Base-by-base conservation (phyloP, 2,329 filamentous ascomycete genomes). In the Alternaria triticimaculans region DNA sequence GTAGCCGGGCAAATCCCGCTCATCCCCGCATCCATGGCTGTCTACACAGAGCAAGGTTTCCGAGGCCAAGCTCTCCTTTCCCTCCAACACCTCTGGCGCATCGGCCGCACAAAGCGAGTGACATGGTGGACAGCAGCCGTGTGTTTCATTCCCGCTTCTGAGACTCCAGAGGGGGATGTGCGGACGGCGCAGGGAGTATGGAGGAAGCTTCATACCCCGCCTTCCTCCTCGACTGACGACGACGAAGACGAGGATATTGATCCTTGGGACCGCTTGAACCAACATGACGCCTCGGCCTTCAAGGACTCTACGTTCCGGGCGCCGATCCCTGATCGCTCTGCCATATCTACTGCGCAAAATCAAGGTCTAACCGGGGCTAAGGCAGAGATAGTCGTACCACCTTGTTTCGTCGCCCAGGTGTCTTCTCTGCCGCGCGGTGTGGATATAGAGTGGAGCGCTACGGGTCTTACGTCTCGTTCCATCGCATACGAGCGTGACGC, bases 1-100 rank as follows among this genome's bases (percentile, higher is more conserved):
- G 85, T 97, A 37, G 94, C 96, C 0, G 96, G 96, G 0, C 96
- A 98, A 80, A 97, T 99, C 54, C 93, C 95, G 2, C 86, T 99
- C 4, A 81, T 95, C 6, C 94, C 96, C 0, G 87, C 89, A 5
- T 90, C 87, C 5, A 98, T 98, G 95, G 73, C 80, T 3, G 78
- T 92, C 2, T 72, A 85, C 54, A 67, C 60, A 6, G 65, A 71
- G 1, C 59, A 44, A 7, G 80, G 80, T 6, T 87, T 89, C 66
- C 76, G 79, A 30, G 78, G 88, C 28, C 90, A 94, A 75, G 84
- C 90, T 6, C 83, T 87, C 0, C 84, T 99, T 5, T 88, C 94
- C 2, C 84, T 98, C 12, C 96, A 99, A 79, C 95, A 98, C 79
- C 87, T 98, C 23, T 94, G 91, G 89, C 89, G 95, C 43, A 90